phyloP scores from a whole-genome alignment of 768 basidiomycete genomes.

The Leccinellum luteum region DNA sequence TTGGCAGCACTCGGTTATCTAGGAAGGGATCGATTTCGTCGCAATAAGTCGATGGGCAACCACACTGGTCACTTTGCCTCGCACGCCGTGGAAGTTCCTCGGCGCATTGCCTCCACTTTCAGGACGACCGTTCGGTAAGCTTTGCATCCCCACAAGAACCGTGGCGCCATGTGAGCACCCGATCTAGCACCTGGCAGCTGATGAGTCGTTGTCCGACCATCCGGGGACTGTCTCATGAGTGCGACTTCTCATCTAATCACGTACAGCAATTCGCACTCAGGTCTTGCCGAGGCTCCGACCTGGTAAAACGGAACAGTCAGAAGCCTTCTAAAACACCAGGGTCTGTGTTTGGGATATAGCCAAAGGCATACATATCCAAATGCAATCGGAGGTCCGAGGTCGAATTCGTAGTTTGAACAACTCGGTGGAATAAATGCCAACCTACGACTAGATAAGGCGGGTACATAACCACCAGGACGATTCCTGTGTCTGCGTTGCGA shows the following conservation, averaged over 20 bases:
- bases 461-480: background rate
- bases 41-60: background rate
- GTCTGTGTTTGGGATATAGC: background rate
- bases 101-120: background rate
- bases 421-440: background rate
- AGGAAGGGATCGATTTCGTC: background rate
- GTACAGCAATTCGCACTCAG: background rate
- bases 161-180: background rate
- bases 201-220: background rate
- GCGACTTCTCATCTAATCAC: background rate
- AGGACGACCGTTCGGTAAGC: background rate
- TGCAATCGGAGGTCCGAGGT: background rate
- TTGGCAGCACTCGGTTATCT: background rate
- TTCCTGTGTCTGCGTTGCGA: background rate
- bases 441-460: background rate
- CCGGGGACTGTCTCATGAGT: background rate
- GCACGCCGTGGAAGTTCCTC: background rate
- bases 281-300: background rate
- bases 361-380: background rate
- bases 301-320: background rate
- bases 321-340: background rate
- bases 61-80: background rate
- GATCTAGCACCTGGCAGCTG: background rate
- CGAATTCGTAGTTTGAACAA: background rate
- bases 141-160: background rate